Conservation (phyloP, 768 basidiomycete genomes). For the Tulasnella sp. region DNA sequence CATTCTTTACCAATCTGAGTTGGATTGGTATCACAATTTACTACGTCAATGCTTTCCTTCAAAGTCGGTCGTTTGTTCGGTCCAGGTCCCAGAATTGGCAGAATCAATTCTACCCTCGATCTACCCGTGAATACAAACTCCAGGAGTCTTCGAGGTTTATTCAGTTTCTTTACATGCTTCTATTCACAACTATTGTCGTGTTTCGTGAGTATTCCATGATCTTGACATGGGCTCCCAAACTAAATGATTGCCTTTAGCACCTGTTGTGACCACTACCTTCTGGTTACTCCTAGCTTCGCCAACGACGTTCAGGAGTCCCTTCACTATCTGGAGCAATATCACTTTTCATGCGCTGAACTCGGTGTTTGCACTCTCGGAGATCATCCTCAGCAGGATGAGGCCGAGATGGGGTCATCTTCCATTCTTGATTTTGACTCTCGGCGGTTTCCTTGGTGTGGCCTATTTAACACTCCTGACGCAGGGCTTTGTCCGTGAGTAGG, state of each 20-base stretch:
- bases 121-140: conserved; percentile 36
- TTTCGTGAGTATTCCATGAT: conserved; percentile 58
- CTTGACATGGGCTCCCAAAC: background rate
- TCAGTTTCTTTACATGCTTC: conserved; percentile 43
- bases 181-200: conserved; percentile 39
- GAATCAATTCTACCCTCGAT: too few relatives aligned
- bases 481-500: conserved; percentile 47
- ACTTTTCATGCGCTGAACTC: conserved; percentile 51
- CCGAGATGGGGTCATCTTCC: conserved; percentile 44
- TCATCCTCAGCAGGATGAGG: conserved; percentile 40
- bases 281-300: conserved; percentile 45
- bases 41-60: conserved; percentile 44
- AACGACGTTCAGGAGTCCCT: conserved; percentile 32
- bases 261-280: conserved; percentile 50
- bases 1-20: conserved; percentile 52
- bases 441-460: conserved; percentile 47
- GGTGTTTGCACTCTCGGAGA: conserved; percentile 43
- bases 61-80: conserved; percentile 38
- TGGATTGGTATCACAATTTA: conserved; percentile 52
- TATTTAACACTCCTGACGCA: conserved; percentile 52
- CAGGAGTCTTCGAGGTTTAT: conserved; percentile 44
- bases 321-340: conserved; percentile 41
- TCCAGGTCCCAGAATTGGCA: conserved; percentile 16
- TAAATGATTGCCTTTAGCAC: conserved; percentile 30
- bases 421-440: conserved; percentile 38